phyloP scores from a whole-genome alignment of 1,284 basidiomycete genomes.

The Singerocomus inundabilis region DNA sequence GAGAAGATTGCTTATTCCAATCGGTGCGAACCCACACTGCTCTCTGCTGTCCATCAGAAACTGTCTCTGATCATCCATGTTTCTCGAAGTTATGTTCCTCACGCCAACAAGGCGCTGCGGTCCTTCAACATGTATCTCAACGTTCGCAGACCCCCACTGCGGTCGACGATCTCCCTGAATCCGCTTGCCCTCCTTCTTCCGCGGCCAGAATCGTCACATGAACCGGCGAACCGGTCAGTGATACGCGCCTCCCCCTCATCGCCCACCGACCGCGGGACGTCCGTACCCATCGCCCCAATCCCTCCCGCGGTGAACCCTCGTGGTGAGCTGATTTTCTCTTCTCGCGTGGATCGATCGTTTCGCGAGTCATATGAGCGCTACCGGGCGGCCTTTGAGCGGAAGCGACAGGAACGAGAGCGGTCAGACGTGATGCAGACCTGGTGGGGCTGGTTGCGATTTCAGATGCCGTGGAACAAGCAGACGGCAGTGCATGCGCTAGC shows the following conservation, averaged over 20 bases:
- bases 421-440: conserved; percentile 42
- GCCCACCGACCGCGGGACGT: conserved; percentile 30
- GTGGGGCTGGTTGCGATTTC: conserved; percentile 41
- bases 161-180: conserved; percentile 59
- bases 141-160: conserved; percentile 75
- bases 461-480: conserved; percentile 41
- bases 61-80: conserved; percentile 15
- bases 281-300: conserved; percentile 70
- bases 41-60: conserved; percentile 6
- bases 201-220: conserved; percentile 37
- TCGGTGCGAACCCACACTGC: conserved; percentile 62
- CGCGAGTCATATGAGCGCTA: conserved; percentile 93
- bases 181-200: conserved; percentile 66
- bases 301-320: conserved; percentile 88
- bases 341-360: conserved; percentile 79
- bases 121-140: conserved; percentile 98
- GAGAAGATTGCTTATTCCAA: conserved; percentile 97
- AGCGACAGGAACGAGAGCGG: conserved; percentile 65
- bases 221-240: conserved; percentile 18
- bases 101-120: conserved; percentile 89
- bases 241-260: conserved; percentile 31
- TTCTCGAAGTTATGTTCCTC: conserved; percentile 83
- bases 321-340: conserved; percentile 95
- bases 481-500: conserved; percentile 11
- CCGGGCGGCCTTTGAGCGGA: conserved; percentile 85